A percentile compares a stretch with the other conserved stretches of the same genome.
phyloP scores from a whole-genome alignment of 352 stramenopile species.

The Lagenidium giganteum region DNA sequence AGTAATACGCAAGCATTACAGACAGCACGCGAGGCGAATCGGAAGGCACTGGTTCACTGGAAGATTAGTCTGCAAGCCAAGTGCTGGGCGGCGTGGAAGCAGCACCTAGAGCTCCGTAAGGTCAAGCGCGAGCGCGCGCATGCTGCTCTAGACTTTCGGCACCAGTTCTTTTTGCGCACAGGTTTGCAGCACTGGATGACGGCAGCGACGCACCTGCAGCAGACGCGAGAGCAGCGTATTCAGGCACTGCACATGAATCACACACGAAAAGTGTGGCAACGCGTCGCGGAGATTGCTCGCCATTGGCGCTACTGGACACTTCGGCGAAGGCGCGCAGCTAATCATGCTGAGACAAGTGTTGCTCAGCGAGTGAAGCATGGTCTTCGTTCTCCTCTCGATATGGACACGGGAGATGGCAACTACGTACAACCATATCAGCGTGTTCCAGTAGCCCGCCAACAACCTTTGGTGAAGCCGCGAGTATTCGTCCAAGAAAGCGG shows the following conservation, averaged over 20 bases:
- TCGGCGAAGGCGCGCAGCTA: not conserved
- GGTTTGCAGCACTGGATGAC: constrained; percentile 44
- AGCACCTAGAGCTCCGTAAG: constrained; percentile 23
- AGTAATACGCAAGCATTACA: constrained; percentile 9
- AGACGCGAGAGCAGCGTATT: constrained; percentile 25
- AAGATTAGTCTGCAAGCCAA: constrained; percentile 31
- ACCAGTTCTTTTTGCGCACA: constrained; percentile 33
- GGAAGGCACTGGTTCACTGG: constrained; percentile 44
- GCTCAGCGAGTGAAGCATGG: not conserved
- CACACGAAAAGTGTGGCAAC: constrained; percentile 16
- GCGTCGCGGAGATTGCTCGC: constrained; percentile 12
- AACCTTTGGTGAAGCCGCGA: not conserved
- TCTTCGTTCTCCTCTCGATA: not conserved
- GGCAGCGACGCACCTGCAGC: constrained; percentile 27
- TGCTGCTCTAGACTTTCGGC: constrained; percentile 41
- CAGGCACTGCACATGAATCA: constrained; percentile 4
- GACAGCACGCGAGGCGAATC: constrained; percentile 18
- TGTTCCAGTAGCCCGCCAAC: not conserved
- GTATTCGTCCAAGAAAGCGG: not conserved
- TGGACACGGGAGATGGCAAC: not conserved
- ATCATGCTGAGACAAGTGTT: constrained; percentile 4
- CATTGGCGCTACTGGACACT: constrained; percentile 21
- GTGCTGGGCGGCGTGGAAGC: constrained; percentile 26
- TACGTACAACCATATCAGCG: not conserved
- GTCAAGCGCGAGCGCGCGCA: constrained; percentile 38